Base-by-base conservation (phyloP, 2,329 filamentous ascomycete species). In the Calonectria montana region DNA sequence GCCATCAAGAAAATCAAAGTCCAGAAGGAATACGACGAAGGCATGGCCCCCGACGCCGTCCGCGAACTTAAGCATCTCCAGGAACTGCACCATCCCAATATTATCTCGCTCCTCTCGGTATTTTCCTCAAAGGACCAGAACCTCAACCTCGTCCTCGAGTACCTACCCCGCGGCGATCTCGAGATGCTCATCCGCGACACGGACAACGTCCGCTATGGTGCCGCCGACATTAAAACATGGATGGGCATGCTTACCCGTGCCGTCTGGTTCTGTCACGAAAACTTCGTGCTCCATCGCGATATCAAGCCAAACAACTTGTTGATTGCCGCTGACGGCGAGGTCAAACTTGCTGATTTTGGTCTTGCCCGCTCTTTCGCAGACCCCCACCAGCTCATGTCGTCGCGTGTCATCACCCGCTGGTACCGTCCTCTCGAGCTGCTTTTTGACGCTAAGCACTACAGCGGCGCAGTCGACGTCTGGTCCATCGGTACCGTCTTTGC, bases 261-360 rank as follows among this genome's bases (percentile, higher is more conserved):
- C 29, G 91, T 98, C 31, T 97, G 95, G 93, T 99, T 97, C 87
- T 98, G 97, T 84, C 97, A 99, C 84, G 94, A 96, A 81, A 97
- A 97, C 83, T 96, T 93, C 79, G 91, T 99, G 21, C 89, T 99
- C 35, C 97, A 99, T 85, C 94, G 97, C 78, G 97, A 99, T 87
- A 98, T 99, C 87, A 99, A 99, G 85, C 96, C 96, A 59, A 98
- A 98, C 90, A 99, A 99, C 86, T 87, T 98, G 84, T 89, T 99
- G 71, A 97, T 99, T 78, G 95, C 95, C 25, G 94, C 94, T 48
- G 94, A 98, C 81, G 96, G 97, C 61, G 94, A 96, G 80, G 91
- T 99, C 80, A 98, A 98, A 83, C 91, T 99, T 63, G 97, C 96
- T 41, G 97, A 99, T 93, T 99, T 99, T 79, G 97, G 97, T 88